These are phyloP conservation scores for Gossypium schwendimanii DNA, from an alignment of 441 rosid species.

Conservation along the genomic window DNA sequence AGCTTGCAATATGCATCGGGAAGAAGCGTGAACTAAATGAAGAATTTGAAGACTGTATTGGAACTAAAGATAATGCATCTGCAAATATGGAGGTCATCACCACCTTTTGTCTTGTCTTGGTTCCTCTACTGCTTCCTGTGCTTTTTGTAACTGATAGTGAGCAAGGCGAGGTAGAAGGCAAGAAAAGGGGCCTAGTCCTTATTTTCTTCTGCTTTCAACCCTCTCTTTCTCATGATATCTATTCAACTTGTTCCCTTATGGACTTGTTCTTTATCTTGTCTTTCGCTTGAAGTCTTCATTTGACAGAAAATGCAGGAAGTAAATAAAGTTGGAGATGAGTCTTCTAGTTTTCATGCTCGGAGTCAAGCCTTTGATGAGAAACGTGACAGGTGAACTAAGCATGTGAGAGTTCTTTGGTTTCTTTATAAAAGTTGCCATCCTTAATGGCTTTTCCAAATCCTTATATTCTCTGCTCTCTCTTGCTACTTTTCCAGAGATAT, in stretches of 20 bases:
- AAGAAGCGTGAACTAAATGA: conserved; percentile 76
- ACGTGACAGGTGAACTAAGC: conserved; percentile 89
- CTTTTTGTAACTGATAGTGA: conserved; percentile 9
- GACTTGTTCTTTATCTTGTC: conserved; percentile 5
- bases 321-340: conserved; percentile 27
- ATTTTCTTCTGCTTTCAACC: conserved; percentile 3
- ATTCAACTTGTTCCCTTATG: neutral
- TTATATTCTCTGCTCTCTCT: conserved; percentile 3
- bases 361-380: conserved; percentile 40
- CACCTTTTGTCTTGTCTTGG: conserved; percentile 17
- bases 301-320: conserved; percentile 55
- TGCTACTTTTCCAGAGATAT: neutral
- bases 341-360: conserved; percentile 22
- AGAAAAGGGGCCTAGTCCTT: neutral
- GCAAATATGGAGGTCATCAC: conserved; percentile 36
- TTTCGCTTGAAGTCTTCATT: conserved; percentile 22
- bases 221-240: neutral
- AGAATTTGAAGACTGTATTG: conserved; percentile 81
- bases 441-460: conserved; percentile 8
- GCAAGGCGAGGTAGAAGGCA: conserved; percentile 4
- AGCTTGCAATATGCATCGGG: conserved; percentile 97
- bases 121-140: conserved; percentile 17
- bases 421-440: conserved; percentile 20
- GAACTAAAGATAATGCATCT: conserved; percentile 45
- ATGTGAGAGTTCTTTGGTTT: conserved; percentile 81